Evolutionary conservation across 805 yeast species (phyloP).

Genomic region (Wickerhamomyces canadensis): DNA sequence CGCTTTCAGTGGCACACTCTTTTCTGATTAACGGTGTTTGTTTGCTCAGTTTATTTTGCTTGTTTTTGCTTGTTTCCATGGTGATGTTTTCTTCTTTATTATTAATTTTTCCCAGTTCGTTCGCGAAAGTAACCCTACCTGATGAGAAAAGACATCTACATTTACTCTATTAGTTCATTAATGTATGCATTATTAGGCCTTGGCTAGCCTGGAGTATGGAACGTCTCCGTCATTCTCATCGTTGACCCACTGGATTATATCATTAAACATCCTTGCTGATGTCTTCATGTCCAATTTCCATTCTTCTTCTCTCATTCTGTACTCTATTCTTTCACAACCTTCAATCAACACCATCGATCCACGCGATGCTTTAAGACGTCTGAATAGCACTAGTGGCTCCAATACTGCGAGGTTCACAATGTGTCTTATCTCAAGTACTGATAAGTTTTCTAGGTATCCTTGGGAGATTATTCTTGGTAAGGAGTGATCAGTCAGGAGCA

Average conservation of each 20-base stretch:
- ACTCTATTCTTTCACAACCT: conserved; percentile 67
- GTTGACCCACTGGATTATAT: conserved; percentile 61
- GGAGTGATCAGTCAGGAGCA: conserved; percentile 48
- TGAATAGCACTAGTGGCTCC: conserved; percentile 64
- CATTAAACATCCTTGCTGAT: conserved; percentile 53
- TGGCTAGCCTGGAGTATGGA: background rate
- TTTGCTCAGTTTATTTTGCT: background rate
- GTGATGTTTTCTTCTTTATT: background rate
- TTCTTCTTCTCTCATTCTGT: conserved; percentile 56
- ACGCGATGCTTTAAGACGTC: conserved; percentile 30
- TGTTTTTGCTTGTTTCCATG: background rate
- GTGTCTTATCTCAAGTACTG: conserved; percentile 74
- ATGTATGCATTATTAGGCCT: background rate
- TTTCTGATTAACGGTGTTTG: background rate
- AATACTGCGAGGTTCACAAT: conserved; percentile 51
- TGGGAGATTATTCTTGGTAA: conserved; percentile 41
- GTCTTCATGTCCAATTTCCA: conserved; percentile 48
- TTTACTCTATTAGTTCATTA: background rate
- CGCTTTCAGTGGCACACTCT: too few species aligned
- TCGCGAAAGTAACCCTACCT: background rate
- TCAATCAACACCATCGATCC: conserved; percentile 53
- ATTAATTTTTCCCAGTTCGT: background rate
- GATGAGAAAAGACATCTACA: too few species aligned
- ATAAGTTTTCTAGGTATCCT: conserved; percentile 50
- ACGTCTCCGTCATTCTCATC: conserved; percentile 36